Percentiles rank a stretch among this genome's conserved stretches.
phyloP scores from a whole-genome alignment of 805 yeast genomes.

The Saccharomyces paradoxus region DNA sequence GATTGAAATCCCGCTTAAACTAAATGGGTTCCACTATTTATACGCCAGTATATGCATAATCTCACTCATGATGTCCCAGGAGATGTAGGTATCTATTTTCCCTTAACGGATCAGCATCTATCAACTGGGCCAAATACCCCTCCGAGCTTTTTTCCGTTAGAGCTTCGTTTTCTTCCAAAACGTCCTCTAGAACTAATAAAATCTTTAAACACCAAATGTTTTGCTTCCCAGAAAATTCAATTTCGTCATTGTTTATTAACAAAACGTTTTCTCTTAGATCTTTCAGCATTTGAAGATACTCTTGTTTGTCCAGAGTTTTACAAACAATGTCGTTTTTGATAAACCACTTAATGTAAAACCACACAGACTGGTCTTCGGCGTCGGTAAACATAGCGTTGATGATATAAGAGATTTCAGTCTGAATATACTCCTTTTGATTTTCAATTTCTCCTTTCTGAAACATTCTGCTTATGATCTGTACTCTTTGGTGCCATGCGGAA shows the following conservation, averaged over 20 bases:
- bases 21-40: neutral
- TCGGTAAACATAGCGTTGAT: slow-evolving; percentile 86
- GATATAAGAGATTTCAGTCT: slow-evolving; percentile 55
- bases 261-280: slow-evolving; percentile 41
- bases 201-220: slow-evolving; percentile 73
- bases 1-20: neutral
- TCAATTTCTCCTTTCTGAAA: slow-evolving; percentile 25
- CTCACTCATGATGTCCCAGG: slow-evolving; percentile 4
- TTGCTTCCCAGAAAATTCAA: slow-evolving; percentile 53
- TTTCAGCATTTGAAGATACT: slow-evolving; percentile 35
- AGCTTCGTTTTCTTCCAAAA: slow-evolving; percentile 28
- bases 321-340: slow-evolving; percentile 32
- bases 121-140: slow-evolving; percentile 35
- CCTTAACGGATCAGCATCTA: slow-evolving; percentile 57
- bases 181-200: slow-evolving; percentile 39
- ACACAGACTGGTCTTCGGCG: slow-evolving; percentile 87
- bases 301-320: slow-evolving; percentile 17
- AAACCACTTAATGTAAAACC: slow-evolving; percentile 86
- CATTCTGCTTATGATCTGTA: slow-evolving; percentile 54
- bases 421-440: slow-evolving; percentile 32
- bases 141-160: slow-evolving; percentile 12
- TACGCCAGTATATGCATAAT: neutral
- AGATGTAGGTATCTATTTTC: slow-evolving; percentile 48
- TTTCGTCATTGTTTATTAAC: slow-evolving; percentile 66
- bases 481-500: slow-evolving; percentile 92